phyloP scores from a whole-genome alignment of 345 rosid species.

The Populus alba region DNA sequence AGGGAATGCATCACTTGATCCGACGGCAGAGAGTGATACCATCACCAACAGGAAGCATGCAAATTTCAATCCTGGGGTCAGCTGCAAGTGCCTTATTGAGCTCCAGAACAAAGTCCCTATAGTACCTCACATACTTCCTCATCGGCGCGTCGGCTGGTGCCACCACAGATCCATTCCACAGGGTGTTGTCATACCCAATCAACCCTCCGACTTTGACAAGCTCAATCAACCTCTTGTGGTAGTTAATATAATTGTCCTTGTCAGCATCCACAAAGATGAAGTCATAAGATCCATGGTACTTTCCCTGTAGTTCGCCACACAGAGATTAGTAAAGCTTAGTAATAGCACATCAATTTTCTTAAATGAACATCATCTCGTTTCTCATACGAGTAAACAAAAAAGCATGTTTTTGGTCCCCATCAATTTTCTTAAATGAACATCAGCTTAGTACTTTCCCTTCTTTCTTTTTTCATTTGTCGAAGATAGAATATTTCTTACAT shows the following conservation, averaged over 20 bases:
- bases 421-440: background rate
- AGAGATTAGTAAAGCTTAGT: background rate
- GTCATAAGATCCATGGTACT: constrained; percentile 69
- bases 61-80: constrained; percentile 95
- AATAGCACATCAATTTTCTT: background rate
- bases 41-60: constrained; percentile 94
- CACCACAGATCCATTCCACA: constrained; percentile 93
- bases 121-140: constrained; percentile 82
- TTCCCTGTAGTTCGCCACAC: constrained; percentile 45
- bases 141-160: constrained; percentile 81
- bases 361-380: background rate
- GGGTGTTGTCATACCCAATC: constrained; percentile 95
- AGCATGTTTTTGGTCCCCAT: background rate
- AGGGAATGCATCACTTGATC: constrained; percentile 31
- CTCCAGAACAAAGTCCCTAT: constrained; percentile 87
- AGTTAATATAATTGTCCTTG: constrained; percentile 91
- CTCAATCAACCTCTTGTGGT: constrained; percentile 80
- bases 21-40: constrained; percentile 98
- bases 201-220: constrained; percentile 84
- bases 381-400: background rate
- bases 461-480: background rate
- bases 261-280: constrained; percentile 98
- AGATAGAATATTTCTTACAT: constrained; percentile 48
- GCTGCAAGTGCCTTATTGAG: constrained; percentile 95
- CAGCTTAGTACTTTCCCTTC: too few relatives aligned